A percentile compares a stretch with the other conserved stretches of the same genome.
These are phyloP conservation scores for Dactylellina parvicollis DNA, from an alignment of 2,329 filamentous ascomycete species.

Conservation along the genomic window DNA sequence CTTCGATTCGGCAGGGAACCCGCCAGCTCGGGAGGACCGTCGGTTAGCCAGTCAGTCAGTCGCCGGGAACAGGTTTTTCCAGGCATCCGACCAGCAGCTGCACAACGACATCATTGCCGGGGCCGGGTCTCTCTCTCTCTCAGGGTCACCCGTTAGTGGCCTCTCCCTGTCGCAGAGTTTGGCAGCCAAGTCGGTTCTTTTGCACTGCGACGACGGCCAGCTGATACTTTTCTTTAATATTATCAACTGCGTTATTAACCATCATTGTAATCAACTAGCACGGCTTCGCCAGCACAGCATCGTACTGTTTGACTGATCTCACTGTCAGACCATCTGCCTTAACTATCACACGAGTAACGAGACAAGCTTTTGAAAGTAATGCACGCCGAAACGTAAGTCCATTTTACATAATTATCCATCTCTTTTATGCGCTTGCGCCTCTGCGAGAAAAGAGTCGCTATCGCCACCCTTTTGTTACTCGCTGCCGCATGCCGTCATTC, in stretches of 20 bases:
- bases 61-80: conserved; percentile 37
- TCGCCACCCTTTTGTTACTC: conserved; percentile 5
- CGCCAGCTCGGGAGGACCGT: conserved; percentile 15
- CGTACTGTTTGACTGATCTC: neutral
- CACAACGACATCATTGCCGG: conserved; percentile 40
- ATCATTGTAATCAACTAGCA: no score
- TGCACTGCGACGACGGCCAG: neutral
- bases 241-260: no score
- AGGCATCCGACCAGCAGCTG: conserved; percentile 24
- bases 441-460: no score
- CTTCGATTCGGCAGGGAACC: conserved; percentile 17
- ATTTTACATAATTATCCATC: neutral
- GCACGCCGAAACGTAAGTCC: conserved; percentile 44
- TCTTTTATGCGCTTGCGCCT: no score
- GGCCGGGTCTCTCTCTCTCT: neutral
- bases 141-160: conserved; percentile 5
- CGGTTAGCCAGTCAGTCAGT: no score
- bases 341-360: neutral
- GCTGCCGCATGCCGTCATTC: neutral
- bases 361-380: neutral
- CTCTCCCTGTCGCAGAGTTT: neutral
- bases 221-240: no score
- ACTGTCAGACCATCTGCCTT: neutral
- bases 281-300: no score
- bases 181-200: no score